Evolutionary conservation across 108 stramenopile species (phyloP).

Genomic region (Discostella pseudostelligera): DNA sequence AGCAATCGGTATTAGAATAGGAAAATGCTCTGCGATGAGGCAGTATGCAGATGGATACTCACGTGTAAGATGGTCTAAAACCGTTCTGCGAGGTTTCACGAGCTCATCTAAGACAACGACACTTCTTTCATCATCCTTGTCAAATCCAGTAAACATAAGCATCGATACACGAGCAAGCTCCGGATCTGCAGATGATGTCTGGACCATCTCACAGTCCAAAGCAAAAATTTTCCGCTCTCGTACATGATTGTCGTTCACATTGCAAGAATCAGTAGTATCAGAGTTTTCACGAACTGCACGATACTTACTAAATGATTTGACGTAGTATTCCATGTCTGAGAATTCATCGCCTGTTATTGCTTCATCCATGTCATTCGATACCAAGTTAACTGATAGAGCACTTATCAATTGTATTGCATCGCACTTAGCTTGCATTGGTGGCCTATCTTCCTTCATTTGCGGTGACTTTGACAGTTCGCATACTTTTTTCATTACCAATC

Average conservation of each 20-base stretch:
- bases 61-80: conserved; percentile 73
- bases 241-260: not conserved
- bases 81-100: conserved; percentile 66
- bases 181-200: conserved; percentile 54
- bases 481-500: conserved; percentile 17
- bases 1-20: not conserved
- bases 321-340: conserved; percentile 21
- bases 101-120: conserved; percentile 70
- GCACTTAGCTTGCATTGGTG: not conserved
- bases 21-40: not conserved
- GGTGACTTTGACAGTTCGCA: not conserved
- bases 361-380: conserved; percentile 21
- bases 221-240: conserved; percentile 61
- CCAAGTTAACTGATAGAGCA: conserved; percentile 29
- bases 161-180: conserved; percentile 88
- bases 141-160: conserved; percentile 41
- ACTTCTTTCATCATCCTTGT: conserved; percentile 41
- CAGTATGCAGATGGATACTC: conserved; percentile 5
- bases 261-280: not conserved
- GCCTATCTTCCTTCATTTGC: not conserved
- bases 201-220: conserved; percentile 94
- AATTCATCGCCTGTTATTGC: conserved; percentile 17
- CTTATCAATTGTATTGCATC: conserved; percentile 38
- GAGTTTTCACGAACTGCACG: not conserved
- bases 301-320: conserved; percentile 30